Percentiles rank a stretch among this genome's conserved stretches.
Evolutionary conservation across 2,329 filamentous ascomycete species (phyloP).

Genomic region (Tolypocladium cylindrosporum): DNA sequence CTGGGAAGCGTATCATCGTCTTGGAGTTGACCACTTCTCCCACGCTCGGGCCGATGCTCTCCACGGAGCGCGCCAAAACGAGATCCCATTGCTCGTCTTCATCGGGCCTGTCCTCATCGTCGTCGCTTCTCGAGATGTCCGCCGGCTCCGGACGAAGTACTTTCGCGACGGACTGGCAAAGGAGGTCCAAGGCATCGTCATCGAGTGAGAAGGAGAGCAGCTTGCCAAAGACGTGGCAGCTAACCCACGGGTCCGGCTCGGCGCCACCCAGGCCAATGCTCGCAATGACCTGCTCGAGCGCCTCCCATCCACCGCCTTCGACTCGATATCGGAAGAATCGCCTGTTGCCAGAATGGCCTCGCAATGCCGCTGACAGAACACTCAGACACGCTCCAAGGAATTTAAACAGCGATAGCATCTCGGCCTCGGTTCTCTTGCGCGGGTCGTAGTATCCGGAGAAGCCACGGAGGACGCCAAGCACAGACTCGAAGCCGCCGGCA

Average conservation of each 20-base stretch:
- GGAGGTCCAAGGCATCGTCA: constrained; percentile 60
- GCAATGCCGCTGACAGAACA: constrained; percentile 65
- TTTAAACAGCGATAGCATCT: constrained; percentile 56
- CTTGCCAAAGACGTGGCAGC: constrained; percentile 69
- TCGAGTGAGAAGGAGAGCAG: constrained; percentile 73
- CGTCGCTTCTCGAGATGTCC: constrained; percentile 2
- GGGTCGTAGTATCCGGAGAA: constrained; percentile 70
- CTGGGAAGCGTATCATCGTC: constrained; percentile 47
- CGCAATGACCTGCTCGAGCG: constrained; percentile 62
- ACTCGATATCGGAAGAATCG: constrained; percentile 75
- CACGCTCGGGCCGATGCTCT: constrained; percentile 30
- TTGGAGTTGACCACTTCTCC: constrained; percentile 38
- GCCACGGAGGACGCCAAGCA: constrained; percentile 59
- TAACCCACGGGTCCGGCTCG: constrained; percentile 58
- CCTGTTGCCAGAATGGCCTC: constrained; percentile 74
- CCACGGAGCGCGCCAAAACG: constrained; percentile 23
- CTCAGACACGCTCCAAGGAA: constrained; percentile 63
- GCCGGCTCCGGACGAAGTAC: constrained; percentile 21
- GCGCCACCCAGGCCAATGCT: constrained; percentile 55
- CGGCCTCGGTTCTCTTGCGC: constrained; percentile 47
- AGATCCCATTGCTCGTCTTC: constrained; percentile 28
- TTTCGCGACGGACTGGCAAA: constrained; percentile 48
- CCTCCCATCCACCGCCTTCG: constrained; percentile 68
- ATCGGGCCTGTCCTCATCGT: constrained; percentile 12
- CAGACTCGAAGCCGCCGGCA: constrained; percentile 64